Base-by-base conservation (phyloP, 768 basidiomycete species). In the Hysterangium stoloniferum region DNA sequence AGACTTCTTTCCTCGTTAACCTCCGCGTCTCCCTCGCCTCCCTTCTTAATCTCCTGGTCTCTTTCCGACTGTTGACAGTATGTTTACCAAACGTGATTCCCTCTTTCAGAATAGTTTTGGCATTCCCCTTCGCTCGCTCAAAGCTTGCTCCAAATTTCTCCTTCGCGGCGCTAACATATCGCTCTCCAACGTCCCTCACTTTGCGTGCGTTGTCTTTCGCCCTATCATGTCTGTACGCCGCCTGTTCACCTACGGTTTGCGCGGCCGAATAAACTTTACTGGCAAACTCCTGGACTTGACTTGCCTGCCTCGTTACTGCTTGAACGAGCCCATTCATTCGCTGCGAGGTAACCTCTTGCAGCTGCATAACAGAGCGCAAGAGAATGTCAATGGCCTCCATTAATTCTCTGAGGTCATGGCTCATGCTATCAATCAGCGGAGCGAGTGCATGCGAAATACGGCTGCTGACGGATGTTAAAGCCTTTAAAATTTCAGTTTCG, bases 41-140 rank as follows among this genome's bases (percentile, higher is more conserved):
- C 6, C 44, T 19, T 31, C 33, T 33, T 31, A 33, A 32, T 17
- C 19, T 33, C 19, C 44, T 33, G n/a, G 28, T 45, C 31, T 22
- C 17, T 45, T 3, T 29, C 28, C 9, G 12, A 17, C 33, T 31
- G 27, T 45, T 31, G 20, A 28, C 28, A 19, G 20, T 27, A 27
- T 9, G 24, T 15, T 42, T 22, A 22, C 20, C 41, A 8, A 22
- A 42, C 9, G 6, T 22, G 2, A 9, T 22, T 19, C 49, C 40
- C 22, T 40, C 49, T 7, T 4, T 42, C 8, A 51, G n/a, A 4
- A 25, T 31, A 29, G 20, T 34, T 19, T 38, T 32, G 27, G 49
- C 49, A 31, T 51, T 51, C 15, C 49, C 37, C 27, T 40, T 40
- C 15, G 49, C 49, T 27, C 49, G 35, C 32, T 25, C 41, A n/a